Conservation (phyloP, 345 rosid genomes). For the Erucastrum elatum region DNA sequence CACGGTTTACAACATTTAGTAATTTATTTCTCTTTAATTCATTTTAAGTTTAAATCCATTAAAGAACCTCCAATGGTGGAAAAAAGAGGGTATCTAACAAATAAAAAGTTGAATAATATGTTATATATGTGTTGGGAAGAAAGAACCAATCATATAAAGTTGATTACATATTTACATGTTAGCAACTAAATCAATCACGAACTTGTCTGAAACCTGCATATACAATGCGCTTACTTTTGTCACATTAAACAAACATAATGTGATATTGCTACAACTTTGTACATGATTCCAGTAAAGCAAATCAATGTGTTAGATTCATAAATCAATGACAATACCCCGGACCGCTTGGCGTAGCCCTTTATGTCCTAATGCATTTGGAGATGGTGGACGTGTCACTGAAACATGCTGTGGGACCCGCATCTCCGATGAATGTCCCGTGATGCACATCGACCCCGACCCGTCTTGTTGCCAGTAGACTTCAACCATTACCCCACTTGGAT, state of each 20-base stretch:
- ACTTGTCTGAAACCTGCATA: background rate
- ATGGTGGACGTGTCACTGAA: slow-evolving; percentile 17
- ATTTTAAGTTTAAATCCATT: background rate
- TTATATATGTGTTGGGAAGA: background rate
- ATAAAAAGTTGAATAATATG: too few species aligned
- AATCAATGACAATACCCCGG: slow-evolving; percentile 35
- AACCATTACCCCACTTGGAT: slow-evolving; percentile 75
- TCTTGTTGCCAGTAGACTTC: slow-evolving; percentile 92
- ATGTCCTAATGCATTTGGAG: slow-evolving; percentile 28
- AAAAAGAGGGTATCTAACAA: too few species aligned
- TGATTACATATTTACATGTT: background rate
- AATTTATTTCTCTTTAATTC: background rate
- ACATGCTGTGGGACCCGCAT: slow-evolving; percentile 28
- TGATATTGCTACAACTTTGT: background rate
- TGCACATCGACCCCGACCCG: slow-evolving; percentile 73
- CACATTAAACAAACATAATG: background rate
- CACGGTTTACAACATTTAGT: too few species aligned
- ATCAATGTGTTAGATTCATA: slow-evolving; percentile 4
- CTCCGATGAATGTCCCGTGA: slow-evolving; percentile 72
- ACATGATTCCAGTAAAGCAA: background rate
- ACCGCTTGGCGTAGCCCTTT: slow-evolving; percentile 17
- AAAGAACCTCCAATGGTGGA: too few species aligned
- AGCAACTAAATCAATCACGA: background rate
- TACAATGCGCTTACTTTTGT: background rate
- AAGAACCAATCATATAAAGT: background rate